phyloP scores from a whole-genome alignment of 768 basidiomycete species.

The Macrolepiota dolichaula region DNA sequence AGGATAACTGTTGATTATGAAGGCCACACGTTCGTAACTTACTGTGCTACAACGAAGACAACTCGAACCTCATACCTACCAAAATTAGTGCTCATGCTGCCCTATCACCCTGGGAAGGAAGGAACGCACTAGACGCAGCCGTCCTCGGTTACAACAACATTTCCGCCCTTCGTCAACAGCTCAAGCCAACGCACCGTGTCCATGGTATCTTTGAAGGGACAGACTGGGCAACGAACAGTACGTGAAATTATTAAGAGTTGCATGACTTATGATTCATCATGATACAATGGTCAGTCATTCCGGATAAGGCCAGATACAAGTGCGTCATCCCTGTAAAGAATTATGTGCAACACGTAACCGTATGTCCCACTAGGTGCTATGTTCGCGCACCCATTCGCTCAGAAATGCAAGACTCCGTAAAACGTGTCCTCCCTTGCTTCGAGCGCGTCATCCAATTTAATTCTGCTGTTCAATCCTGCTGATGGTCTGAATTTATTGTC shows the following conservation, averaged over 20 bases:
- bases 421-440: slow-evolving; percentile 70
- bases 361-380: slow-evolving; percentile 45
- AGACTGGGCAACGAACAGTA: slow-evolving; percentile 75
- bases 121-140: slow-evolving; percentile 84
- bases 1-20: slow-evolving; percentile 59
- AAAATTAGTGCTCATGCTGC: slow-evolving; percentile 69
- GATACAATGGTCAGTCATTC: slow-evolving; percentile 55
- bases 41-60: neutral
- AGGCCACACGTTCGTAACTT: slow-evolving; percentile 65
- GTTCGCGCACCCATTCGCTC: slow-evolving; percentile 68
- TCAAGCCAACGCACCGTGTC: slow-evolving; percentile 71
- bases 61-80: neutral
- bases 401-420: slow-evolving; percentile 53
- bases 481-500: neutral
- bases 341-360: neutral
- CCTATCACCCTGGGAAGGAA: slow-evolving; percentile 81
- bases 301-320: slow-evolving; percentile 75
- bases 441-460: slow-evolving; percentile 39
- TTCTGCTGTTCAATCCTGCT: neutral
- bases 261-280: neutral
- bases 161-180: slow-evolving; percentile 77
- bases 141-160: slow-evolving; percentile 81
- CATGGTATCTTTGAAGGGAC: slow-evolving; percentile 78
- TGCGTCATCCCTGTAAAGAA: slow-evolving; percentile 26
- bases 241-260: slow-evolving; percentile 15